A percentile compares a stretch with the other conserved stretches of the same genome.
These are phyloP conservation scores for Hypoxylon trugodes DNA, from an alignment of 495 filamentous ascomycete species.

Conservation along the genomic window DNA sequence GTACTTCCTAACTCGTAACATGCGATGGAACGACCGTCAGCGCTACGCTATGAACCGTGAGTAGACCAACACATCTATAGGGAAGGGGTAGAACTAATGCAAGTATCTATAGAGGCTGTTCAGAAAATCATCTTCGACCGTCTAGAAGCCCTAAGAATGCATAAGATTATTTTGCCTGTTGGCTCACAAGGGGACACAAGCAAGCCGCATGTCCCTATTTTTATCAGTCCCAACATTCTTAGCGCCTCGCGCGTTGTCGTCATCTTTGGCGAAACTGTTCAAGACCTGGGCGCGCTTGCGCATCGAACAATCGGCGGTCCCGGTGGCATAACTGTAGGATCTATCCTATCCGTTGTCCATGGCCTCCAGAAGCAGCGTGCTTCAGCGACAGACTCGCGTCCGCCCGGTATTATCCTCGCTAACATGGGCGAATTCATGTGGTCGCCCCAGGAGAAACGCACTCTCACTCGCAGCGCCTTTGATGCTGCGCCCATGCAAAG, in stretches of 20 bases:
- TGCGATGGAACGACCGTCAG: slow-evolving; percentile 74
- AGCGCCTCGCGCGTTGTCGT: slow-evolving; percentile 73
- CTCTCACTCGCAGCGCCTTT: slow-evolving; percentile 65
- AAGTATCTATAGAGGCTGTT: slow-evolving; percentile 62
- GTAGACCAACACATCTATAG: slow-evolving; percentile 12
- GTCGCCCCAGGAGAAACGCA: slow-evolving; percentile 64
- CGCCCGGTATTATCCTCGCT: slow-evolving; percentile 69
- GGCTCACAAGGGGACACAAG: slow-evolving; percentile 46
- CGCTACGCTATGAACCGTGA: slow-evolving; percentile 75
- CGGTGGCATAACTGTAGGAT: slow-evolving; percentile 71
- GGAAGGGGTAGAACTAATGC: not conserved
- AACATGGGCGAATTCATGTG: slow-evolving; percentile 77
- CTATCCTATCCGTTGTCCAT: slow-evolving; percentile 67
- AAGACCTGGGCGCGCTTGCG: slow-evolving; percentile 79
- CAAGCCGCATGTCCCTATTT: slow-evolving; percentile 72
- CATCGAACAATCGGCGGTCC: slow-evolving; percentile 67
- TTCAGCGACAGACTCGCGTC: slow-evolving; percentile 38
- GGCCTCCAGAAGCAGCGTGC: slow-evolving; percentile 52
- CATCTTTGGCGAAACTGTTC: slow-evolving; percentile 71
- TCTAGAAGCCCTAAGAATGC: slow-evolving; percentile 65
- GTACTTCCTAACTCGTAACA: slow-evolving; percentile 74
- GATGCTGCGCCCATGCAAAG: slow-evolving; percentile 61
- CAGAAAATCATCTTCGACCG: slow-evolving; percentile 67
- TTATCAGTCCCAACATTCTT: slow-evolving; percentile 64
- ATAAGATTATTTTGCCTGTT: slow-evolving; percentile 67